A percentile compares a stretch with the other conserved stretches of the same genome.
Evolutionary conservation across 139 green algal genomes (phyloP).

Genomic region (Spirogloea muscicola): DNA sequence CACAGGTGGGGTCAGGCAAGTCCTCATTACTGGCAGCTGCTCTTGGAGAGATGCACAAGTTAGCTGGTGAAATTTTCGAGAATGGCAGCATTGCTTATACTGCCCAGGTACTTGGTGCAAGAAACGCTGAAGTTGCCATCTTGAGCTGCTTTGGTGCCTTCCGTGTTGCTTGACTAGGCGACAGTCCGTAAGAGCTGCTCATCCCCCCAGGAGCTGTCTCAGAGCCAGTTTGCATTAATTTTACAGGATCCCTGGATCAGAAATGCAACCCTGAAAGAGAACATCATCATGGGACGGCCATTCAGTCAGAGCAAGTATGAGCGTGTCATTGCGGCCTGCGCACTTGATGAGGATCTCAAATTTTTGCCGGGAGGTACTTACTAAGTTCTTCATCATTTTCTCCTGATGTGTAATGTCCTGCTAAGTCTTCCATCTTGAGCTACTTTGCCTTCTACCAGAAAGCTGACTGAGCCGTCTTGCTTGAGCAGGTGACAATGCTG

Average conservation of each 20-base stretch:
- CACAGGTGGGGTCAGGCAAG: constrained; percentile 51
- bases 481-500: constrained; percentile 58
- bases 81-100: constrained; percentile 38
- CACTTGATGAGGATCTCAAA: constrained; percentile 46
- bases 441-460: no score
- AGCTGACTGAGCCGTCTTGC: constrained; percentile 52
- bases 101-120: constrained; percentile 35
- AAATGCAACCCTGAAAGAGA: constrained; percentile 57
- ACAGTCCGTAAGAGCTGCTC: no score
- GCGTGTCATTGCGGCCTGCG: constrained; percentile 23
- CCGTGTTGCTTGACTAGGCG: no score
- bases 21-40: constrained; percentile 48
- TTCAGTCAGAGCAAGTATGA: constrained; percentile 33
- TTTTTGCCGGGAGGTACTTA: no score
- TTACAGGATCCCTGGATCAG: constrained; percentile 56
- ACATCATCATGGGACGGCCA: constrained; percentile 54
- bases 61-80: constrained; percentile 16
- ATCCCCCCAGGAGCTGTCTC: no score
- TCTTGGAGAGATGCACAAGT: constrained; percentile 30
- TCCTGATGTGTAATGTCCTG: no score
- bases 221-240: no score
- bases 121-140: no score
- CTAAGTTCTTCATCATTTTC: no score
- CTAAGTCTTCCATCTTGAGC: no score
- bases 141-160: no score